Base-by-base conservation (phyloP, 2,329 filamentous ascomycete genomes). In the Trichophyton schoenleinii region DNA sequence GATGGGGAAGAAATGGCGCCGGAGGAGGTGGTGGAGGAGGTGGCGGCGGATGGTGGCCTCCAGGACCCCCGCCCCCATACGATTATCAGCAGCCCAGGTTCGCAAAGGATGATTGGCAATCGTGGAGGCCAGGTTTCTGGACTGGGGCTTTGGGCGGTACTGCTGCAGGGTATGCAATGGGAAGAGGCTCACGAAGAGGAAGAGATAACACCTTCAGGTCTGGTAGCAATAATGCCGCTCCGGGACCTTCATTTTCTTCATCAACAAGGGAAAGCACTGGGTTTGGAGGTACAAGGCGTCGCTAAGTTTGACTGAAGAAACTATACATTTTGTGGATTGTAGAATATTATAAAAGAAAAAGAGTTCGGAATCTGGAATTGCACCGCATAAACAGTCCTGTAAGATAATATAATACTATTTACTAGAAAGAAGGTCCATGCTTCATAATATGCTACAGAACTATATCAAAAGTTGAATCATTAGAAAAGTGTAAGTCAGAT, bases 61-160 rank as follows among this genome's bases (percentile, higher is more conserved):
- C 62, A 52, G 63, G 63, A 1, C 68, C 75, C 68, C 65, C 69
- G 61, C 74, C 72, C 41, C 74, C 75, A n/a, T 74, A 75, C 48
- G 73, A 76, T 8, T 77, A 78, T 63, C 70, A 71, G 52, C 69
- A 65, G 60, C 62, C 70, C 7, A 67, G 68, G 57, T 64, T 66
- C 46, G 60, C 62, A 58, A 63, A 62, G 6, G 66, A 61, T 57
- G 62, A 63, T 7, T 38, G 34, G 34, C 65, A 68, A 41, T 60
- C 62, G 8, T 79, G 76, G 76, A 72, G 70, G 59, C 77, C 77
- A 0, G 77, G 77, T 1, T 79, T 79, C 61, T 79, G 77, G 77
- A 72, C 75, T 22, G 77, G 77, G 22, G 73, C 73, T 9, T 63
- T 74, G 46, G 70, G 74, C 53, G 77, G 77, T 59, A 72, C 70